Evolutionary conservation across 352 stramenopile genomes (phyloP), one percentile per base, ranked within the genome.

Genomic region (Pythium insidiosum): DNA sequence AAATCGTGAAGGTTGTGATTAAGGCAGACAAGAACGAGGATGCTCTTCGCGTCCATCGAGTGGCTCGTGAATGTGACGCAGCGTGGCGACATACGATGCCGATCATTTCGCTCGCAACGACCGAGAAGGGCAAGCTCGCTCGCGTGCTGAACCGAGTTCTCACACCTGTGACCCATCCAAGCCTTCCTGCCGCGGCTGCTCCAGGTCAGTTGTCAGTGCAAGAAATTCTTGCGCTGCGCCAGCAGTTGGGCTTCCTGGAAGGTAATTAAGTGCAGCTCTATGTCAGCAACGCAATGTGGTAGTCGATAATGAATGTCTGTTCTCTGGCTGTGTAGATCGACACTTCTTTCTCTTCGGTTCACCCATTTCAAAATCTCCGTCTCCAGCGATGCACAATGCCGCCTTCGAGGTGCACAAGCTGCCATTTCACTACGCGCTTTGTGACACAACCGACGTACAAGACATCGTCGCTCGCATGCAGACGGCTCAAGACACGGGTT

Each of bases 371-470:
- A 91, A 97, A 48, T 98, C 90, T 21, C 93, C 97, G 24, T 98
- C 94, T 47, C 95, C 95, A 26, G 74, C 91, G 42, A 98, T 99
- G 89, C 96, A 99, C 63, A 97, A 97, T 34, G 73, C 91, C 3
- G 95, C 90, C 18, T 99, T 99, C 68, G 56, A 64, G 16, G 77
- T 73, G 4, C 69, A 78, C 11, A 68, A 64, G 13, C 65, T 99
- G 34, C 77, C 92, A 25, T 92, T 98, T 60, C 68, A 63, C 5
- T 99, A 99, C 64, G 70, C 65, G 4, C 67, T 96, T 7, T 71
- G 76, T 31, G 83, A 96, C 19, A 89, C 83, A 3, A 71, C 47
- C 6, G 61, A 63, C 23, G 61, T 68, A 15, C 10, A 50, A 18
- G 63, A 74, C 7, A 56, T 88, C 19, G 71, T 69, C 19, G 50